Evolutionary conservation across 169 alveolate genomes (phyloP), one percentile per base, ranked within the genome.

Genomic region (Theileria parva): DNA sequence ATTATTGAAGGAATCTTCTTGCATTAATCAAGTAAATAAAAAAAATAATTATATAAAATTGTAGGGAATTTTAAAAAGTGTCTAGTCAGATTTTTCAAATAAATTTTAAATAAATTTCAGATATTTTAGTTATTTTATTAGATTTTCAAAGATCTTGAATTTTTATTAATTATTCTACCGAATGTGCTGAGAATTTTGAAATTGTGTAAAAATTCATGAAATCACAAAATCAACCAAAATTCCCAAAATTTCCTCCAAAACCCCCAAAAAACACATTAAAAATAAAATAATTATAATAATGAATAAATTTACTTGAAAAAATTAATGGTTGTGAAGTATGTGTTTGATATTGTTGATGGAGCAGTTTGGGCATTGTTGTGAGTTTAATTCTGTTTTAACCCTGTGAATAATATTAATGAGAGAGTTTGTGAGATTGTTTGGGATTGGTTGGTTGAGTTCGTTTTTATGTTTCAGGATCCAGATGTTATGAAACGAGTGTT

Each of bases 391-490:
- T 0, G 9, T 59, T 37, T 44, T 68, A 8, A 68, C 51, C 17
- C 23, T 68, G 23, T 68, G 21, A 13, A 68, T 59, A 5, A 51
- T 21, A 3, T 25, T 13, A 6, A 68, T 7, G 44, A 68, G 32
- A 12, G 77, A 68, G 9, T 68, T 59, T 2, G 66, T 51, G 8
- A 71, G 65, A 61, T 77, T 65, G 0, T 28, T 30, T 32, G 89
- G 89, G 19, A 83, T 83, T 23, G 71, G 63, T 50, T 79, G 28
- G 12, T 83, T 72, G 9, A 83, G 81, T 53, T 17, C 59, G 12
- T 67, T n/a, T 53, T 70, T 76, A 37, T 77, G 79, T 39, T 83
- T 79, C 64, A 67, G 81, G 6, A 83, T 83, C 89, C 89, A 83
- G 19, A 76, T 44, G 57, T 65, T 70, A 73, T 83, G 89, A 34